Percentiles rank a stretch among this genome's conserved stretches.
Evolutionary conservation across 805 yeast species (phyloP).

Genomic region (Sugiyamaella qingdaonensis): DNA sequence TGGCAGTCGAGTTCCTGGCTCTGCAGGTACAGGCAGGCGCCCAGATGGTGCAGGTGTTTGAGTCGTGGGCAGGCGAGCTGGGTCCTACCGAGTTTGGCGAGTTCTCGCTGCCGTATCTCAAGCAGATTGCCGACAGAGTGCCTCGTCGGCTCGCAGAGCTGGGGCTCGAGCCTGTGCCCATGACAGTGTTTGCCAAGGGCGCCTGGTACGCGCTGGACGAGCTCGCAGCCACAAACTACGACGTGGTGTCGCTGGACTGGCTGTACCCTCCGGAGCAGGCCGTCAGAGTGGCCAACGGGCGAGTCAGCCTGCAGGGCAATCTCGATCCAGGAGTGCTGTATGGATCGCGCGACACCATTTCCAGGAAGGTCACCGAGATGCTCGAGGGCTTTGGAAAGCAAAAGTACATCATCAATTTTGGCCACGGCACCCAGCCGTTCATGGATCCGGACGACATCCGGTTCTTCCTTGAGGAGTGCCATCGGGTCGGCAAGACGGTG

Average conservation of each 20-base stretch:
- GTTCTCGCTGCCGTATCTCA: slow-evolving; percentile 84
- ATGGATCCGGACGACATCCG: slow-evolving; percentile 90
- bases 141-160: slow-evolving; percentile 67
- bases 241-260: slow-evolving; percentile 94
- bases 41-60: slow-evolving; percentile 94
- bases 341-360: slow-evolving; percentile 78
- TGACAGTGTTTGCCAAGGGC: slow-evolving; percentile 90
- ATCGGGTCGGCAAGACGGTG: slow-evolving; percentile 53
- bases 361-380: slow-evolving; percentile 81
- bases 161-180: slow-evolving; percentile 76
- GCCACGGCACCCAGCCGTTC: slow-evolving; percentile 98
- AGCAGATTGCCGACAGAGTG: slow-evolving; percentile 64
- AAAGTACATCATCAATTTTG: slow-evolving; percentile 88
- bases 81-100: slow-evolving; percentile 85
- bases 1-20: slow-evolving; percentile 87
- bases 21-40: slow-evolving; percentile 97
- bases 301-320: slow-evolving; percentile 90
- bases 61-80: slow-evolving; percentile 96
- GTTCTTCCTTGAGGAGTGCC: slow-evolving; percentile 83
- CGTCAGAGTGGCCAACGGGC: slow-evolving; percentile 62
- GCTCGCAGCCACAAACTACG: slow-evolving; percentile 74
- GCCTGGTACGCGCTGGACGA: slow-evolving; percentile 95
- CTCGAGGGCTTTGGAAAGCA: slow-evolving; percentile 85
- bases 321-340: slow-evolving; percentile 93
- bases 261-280: slow-evolving; percentile 80